Base-by-base conservation (phyloP, 208 protist species). In the Crithidia expoeki region DNA sequence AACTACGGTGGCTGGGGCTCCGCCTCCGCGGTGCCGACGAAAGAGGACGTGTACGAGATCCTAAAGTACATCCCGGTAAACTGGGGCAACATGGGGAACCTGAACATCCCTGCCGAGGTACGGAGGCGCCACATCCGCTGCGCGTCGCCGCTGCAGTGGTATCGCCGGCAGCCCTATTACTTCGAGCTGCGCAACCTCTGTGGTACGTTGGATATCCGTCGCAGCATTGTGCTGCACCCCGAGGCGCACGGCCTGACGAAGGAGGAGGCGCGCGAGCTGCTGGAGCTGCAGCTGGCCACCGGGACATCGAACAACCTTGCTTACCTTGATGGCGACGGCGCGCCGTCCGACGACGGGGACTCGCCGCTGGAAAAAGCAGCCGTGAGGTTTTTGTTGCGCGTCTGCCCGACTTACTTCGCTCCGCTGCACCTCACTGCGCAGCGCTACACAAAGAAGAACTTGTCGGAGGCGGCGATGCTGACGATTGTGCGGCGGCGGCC, bases 31-130 rank as follows among this genome's bases (percentile, higher is more conserved):
- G 79, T 94, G 23, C 91, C 91, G 12, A 94, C 84, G 25, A 68
- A 74, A 19, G 77, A 86, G 36, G 91, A 94, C 66, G 86, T 96
- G 33, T 86, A 85, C 55, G 86, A 92, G 57, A 85, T 96, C 14
- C 76, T 96, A 11, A 86, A 89, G 57, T 96, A 93, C 72, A 79
- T 96, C 4, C 91, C 91, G 12, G 74, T 96, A 28, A 84, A 94
- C 74, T 96, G 88, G 88, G 88, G 84, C 14, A 88, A 85, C 46
- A 64, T 94, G 23, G 77, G 86, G 16, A 83, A 70, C 59, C 58
- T 96, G 14, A 80, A 70, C 50, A 80, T 96, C 53, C 91, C 91
- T 2, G 34, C 76, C 4, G 81, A 77, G 16, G 64, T 93, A 40
- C 68, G 75, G 30, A 80, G 80, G 63, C 59, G 53, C 55, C 91